These are phyloP conservation scores for Schizochytrium sp. DNA, from an alignment of 108 stramenopile species.

Conservation along the genomic window DNA sequence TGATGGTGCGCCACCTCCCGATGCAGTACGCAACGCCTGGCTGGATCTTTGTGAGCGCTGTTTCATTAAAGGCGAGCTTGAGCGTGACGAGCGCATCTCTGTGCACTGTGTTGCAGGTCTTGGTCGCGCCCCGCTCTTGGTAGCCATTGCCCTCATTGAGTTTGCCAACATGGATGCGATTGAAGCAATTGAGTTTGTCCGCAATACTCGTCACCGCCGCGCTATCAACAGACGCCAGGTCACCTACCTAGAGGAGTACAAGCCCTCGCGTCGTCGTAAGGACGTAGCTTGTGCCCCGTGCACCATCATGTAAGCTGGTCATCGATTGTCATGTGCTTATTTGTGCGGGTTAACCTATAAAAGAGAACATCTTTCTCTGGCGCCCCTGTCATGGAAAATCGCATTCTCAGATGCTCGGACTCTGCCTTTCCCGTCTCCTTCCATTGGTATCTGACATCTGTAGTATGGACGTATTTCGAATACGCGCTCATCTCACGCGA, in stretches of 20 bases:
- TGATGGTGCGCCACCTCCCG: constrained; percentile 86
- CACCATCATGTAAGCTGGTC: constrained; percentile 22
- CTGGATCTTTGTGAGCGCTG: constrained; percentile 85
- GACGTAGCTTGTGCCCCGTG: constrained; percentile 3
- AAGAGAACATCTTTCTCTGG: too few species aligned
- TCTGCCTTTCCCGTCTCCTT: too few species aligned
- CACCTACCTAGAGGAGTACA: constrained; percentile 90
- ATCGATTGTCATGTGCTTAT: background rate
- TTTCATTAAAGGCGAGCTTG: constrained; percentile 72
- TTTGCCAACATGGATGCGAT: constrained; percentile 89
- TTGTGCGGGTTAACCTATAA: background rate
- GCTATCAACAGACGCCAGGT: constrained; percentile 96
- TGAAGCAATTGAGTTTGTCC: constrained; percentile 90
- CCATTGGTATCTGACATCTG: too few species aligned
- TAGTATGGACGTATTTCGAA: too few species aligned
- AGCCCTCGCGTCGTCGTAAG: constrained; percentile 36
- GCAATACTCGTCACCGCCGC: constrained; percentile 84
- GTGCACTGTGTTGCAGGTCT: constrained; percentile 98
- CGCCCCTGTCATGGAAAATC: too few species aligned
- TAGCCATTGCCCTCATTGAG: constrained; percentile 96
- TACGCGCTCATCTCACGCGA: too few species aligned
- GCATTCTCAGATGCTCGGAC: too few species aligned
- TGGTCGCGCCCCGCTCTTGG: constrained; percentile 95
- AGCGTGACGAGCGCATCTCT: constrained; percentile 78
- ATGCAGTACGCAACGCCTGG: constrained; percentile 87